Evolutionary conservation across 1,284 basidiomycete species (phyloP), one percentile per base, ranked within the genome.

Genomic region (Neonothopanus nambi): DNA sequence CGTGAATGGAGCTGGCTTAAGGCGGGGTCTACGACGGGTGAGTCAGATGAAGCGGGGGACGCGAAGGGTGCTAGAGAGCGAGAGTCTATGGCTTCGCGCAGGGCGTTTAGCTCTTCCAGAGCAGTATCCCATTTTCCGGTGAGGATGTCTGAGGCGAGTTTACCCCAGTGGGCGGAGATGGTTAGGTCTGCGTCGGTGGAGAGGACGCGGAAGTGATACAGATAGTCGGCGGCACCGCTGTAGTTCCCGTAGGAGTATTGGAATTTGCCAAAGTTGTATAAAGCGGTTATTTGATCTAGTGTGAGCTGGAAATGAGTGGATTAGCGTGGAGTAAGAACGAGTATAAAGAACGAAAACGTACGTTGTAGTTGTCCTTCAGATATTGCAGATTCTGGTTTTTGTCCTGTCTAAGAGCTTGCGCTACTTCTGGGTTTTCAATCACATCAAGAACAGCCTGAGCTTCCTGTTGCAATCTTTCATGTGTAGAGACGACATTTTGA

Each of bases 201-300:
- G 57, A 99, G 88, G 44, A 98, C 89, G 57, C 95, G 92, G 82
- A 98, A 99, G 70, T 99, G 96, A 80, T 99, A 95, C 56, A 99
- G 84, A 75, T 97, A 98, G 72, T 98, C 95, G 50, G 95, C 94
- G 18, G 97, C 95, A 57, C 92, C 92, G 61, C 85, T 89, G 79
- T 99, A 99, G 71, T 95, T 93, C 52, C 97, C 96, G 68, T 93
- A 93, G 33, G 95, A 93, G 77, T 94, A 99, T 74, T 97, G 95
- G 79, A 95, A 98, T 70, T 98, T 90, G 53, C 96, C 97, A 72
- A 96, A 98, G 73, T 94, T 94, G 80, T 99, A 99, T 8, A 99
- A 81, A 2, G 93, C 92, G 48, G 89, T 92, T 70, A 99, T 97
- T 84, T 98, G 93, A 57, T 97, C 94, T 54, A 91, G 76, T 24